These are phyloP conservation scores for Fomitopsis palustris DNA, from an alignment of 1,284 basidiomycete species.

Conservation along the genomic window DNA sequence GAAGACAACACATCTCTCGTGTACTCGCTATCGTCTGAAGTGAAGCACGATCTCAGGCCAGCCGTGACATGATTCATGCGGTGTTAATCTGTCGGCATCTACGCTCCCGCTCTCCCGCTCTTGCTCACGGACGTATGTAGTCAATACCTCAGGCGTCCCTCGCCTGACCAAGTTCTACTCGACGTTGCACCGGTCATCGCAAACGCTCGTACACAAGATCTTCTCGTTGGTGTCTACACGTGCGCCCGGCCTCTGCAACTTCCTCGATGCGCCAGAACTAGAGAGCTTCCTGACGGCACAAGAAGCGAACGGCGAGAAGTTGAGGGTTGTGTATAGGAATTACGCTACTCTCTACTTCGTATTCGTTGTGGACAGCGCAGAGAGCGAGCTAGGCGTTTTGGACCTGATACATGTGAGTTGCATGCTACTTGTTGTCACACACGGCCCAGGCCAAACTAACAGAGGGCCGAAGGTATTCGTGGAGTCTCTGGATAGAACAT, in stretches of 20 bases:
- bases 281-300: constrained; percentile 68
- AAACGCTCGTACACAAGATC: constrained; percentile 78
- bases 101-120: neutral
- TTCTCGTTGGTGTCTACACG: constrained; percentile 80
- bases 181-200: constrained; percentile 71
- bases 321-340: constrained; percentile 77
- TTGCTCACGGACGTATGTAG: constrained; percentile 34
- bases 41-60: neutral
- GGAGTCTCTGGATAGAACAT: constrained; percentile 91
- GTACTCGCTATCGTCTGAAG: neutral
- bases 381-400: constrained; percentile 94
- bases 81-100: constrained; percentile 61
- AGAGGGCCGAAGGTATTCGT: constrained; percentile 79
- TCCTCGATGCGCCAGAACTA: constrained; percentile 88
- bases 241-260: constrained; percentile 82
- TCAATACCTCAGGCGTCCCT: constrained; percentile 87
- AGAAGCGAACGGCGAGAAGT: constrained; percentile 49
- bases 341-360: constrained; percentile 98
- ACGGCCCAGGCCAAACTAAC: neutral
- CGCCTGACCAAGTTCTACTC: constrained; percentile 97
- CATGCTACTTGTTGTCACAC: neutral
- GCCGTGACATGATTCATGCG: constrained; percentile 76
- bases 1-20: neutral
- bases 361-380: constrained; percentile 92
- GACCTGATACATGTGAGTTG: constrained; percentile 90